Evolutionary conservation across 1,284 basidiomycete species (phyloP).

Genomic region (Trametes polyzona): DNA sequence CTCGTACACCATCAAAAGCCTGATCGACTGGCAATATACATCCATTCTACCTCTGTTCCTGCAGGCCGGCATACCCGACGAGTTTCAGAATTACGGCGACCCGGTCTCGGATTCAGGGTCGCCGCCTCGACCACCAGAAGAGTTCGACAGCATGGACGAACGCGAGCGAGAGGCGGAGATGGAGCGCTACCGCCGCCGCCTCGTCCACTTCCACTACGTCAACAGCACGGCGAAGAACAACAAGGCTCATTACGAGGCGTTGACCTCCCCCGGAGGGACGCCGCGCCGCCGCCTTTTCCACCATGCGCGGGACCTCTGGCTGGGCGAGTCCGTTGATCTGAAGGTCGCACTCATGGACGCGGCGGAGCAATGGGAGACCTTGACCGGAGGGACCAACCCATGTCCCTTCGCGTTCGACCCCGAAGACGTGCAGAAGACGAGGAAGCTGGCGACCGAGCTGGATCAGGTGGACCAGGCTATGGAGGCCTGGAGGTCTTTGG

Average conservation of each 20-base stretch:
- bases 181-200: slow-evolving; percentile 43
- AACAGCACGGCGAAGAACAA: slow-evolving; percentile 46
- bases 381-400: slow-evolving; percentile 40
- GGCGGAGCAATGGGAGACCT: slow-evolving; percentile 41
- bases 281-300: slow-evolving; percentile 45
- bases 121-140: slow-evolving; percentile 45
- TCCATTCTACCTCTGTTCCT: slow-evolving; percentile 53
- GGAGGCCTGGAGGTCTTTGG: slow-evolving; percentile 28
- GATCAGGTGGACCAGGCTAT: slow-evolving; percentile 27
- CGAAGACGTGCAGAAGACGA: slow-evolving; percentile 46
- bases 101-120: slow-evolving; percentile 39
- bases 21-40: slow-evolving; percentile 51
- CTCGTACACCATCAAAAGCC: slow-evolving; percentile 35
- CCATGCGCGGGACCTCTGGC: slow-evolving; percentile 46
- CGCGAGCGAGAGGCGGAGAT: slow-evolving; percentile 32
- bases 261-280: slow-evolving; percentile 39
- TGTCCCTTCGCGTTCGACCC: slow-evolving; percentile 50
- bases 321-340: slow-evolving; percentile 49
- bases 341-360: slow-evolving; percentile 45
- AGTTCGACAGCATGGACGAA: slow-evolving; percentile 40
- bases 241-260: slow-evolving; percentile 40
- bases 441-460: slow-evolving; percentile 32
- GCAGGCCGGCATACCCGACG: slow-evolving; percentile 45
- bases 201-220: slow-evolving; percentile 52
- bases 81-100: slow-evolving; percentile 51